Conservation (phyloP, 169 alveolate genomes). For the Theileria annulata region DNA sequence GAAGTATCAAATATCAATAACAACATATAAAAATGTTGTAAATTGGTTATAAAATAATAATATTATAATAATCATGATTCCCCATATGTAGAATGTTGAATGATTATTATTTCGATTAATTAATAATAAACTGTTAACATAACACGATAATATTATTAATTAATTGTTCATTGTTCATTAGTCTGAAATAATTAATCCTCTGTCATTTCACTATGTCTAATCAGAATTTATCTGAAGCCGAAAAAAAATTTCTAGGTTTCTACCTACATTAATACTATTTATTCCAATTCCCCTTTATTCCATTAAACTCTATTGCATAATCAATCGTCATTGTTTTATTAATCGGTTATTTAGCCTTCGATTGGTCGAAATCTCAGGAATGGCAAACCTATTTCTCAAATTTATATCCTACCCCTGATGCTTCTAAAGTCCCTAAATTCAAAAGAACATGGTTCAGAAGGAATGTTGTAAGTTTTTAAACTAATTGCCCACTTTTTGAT, state of each 20-base stretch:
- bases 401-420: constrained; percentile 62
- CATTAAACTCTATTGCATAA: no score
- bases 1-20: no score
- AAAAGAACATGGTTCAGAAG: constrained; percentile 65
- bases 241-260: constrained; percentile 50
- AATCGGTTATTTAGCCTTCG: constrained; percentile 19
- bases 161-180: not conserved
- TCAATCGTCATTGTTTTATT: not conserved
- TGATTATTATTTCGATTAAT: not conserved
- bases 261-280: no score
- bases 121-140: not conserved
- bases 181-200: not conserved
- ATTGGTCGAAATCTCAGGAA: constrained; percentile 49
- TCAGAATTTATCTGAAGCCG: constrained; percentile 26
- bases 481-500: not conserved
- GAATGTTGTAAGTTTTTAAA: constrained; percentile 29
- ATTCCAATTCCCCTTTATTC: not conserved
- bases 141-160: not conserved
- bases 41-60: not conserved
- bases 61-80: not conserved
- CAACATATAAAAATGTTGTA: no score
- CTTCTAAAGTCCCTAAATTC: constrained; percentile 46
- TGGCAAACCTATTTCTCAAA: constrained; percentile 58
- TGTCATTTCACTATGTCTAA: constrained; percentile 25
- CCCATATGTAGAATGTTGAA: not conserved